Base-by-base conservation (phyloP, 2,329 filamentous ascomycete genomes). In the Bipolaris bicolor region DNA sequence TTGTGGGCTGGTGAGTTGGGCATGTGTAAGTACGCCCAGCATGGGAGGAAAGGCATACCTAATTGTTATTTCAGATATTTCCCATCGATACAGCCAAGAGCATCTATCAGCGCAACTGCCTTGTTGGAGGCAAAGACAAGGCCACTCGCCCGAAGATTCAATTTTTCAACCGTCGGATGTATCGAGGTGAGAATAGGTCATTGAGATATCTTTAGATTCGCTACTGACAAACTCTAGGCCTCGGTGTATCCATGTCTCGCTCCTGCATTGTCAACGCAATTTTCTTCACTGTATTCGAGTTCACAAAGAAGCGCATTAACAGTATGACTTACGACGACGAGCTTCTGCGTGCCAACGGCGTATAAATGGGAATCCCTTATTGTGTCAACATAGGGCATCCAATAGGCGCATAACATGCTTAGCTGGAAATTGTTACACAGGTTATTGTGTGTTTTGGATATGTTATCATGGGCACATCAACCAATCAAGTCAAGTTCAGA, bases 271-370 rank as follows among this genome's bases (percentile, higher is more conserved):
- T 95, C 66, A 96, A 96, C 74, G 90, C 91, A 64, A 90, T 96
- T 68, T 96, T 96, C 82, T 96, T 96, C 79, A 92, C 90, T 41
- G 89, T 88, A 37, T 96, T 95, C 73, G 91, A 96, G 78, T 88
- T 91, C 68, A 84, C 91, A 68, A 95, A 95, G 77, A 83, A 82
- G 69, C 73, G 75, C 49, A 81, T 84, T 72, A 83, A 83, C 58
- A 62, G 58, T 7, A 67, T 79, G 62, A 64, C 70, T 11, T 67
- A 74, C 39, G 74, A 78, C 49, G 74, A 78, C 36, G 70, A 76
- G 57, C 65, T 75, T 45, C 55, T 76, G 34, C 67, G 60, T 31
- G 67, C 69, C 52, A 58, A 70, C 45, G 69, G 63, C 37, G 40
- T 67, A 22, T 69, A 68, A 46, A 7, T 20, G 24, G 44, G 20